Percentiles rank a stretch among this genome's conserved stretches.
Evolutionary conservation across 78 protist genomes (phyloP).

Genomic region (Guillardia theta): DNA sequence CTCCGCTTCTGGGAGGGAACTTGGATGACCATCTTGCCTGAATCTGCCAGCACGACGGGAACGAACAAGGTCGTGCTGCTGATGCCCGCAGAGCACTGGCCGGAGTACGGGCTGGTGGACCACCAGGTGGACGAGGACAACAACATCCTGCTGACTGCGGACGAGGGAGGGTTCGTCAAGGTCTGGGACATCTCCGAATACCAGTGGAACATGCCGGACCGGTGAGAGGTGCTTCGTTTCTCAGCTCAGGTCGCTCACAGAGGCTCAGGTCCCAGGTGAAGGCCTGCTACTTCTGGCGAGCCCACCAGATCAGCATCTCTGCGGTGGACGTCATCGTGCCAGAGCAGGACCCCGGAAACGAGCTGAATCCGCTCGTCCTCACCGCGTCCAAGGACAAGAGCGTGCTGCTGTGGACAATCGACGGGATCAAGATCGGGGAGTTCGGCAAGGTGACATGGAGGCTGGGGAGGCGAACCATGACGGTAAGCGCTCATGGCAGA

Average conservation of each 20-base stretch:
- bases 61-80: not conserved
- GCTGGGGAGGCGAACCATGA: not conserved
- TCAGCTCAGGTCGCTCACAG: not conserved
- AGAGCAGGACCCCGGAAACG: not conserved
- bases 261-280: not conserved
- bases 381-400: not conserved
- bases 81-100: not conserved
- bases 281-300: not conserved
- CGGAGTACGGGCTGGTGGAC: not conserved
- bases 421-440: not conserved
- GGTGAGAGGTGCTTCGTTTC: not conserved
- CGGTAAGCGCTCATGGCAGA: too few species aligned
- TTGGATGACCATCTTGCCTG: not conserved
- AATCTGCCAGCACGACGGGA: not conserved
- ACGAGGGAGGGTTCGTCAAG: not conserved
- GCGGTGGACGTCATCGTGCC: not conserved
- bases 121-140: not conserved
- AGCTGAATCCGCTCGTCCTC: not conserved
- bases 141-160: not conserved
- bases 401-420: not conserved
- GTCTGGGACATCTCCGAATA: not conserved
- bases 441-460: not conserved
- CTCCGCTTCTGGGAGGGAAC: constrained; percentile 11
- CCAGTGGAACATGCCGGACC: not conserved
- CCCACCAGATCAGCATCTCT: not conserved